A percentile compares a stretch with the other conserved stretches of the same genome.
These are phyloP conservation scores for Spinellus fusiger DNA, from an alignment of 192 early-diverging fungal genomes.

Conservation along the genomic window DNA sequence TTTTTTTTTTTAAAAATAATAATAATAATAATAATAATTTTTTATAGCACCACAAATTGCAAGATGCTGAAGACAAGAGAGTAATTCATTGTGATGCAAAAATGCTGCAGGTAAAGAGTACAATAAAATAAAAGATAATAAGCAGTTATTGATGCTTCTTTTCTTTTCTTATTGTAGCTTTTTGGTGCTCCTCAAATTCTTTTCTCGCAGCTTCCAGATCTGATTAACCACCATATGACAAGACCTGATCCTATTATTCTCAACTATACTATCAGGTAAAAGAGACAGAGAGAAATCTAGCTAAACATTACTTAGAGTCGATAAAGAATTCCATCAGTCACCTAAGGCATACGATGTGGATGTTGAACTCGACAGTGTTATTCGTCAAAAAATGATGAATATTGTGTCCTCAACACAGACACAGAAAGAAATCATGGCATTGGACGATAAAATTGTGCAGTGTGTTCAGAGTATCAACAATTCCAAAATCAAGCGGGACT, in stretches of 20 bases:
- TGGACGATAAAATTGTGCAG: conserved; percentile 67
- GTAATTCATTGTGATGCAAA: conserved; percentile 78
- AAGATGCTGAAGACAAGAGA: conserved; percentile 85
- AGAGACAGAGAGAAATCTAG: not conserved
- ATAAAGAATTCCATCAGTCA: conserved; percentile 70
- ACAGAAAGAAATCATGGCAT: conserved; percentile 35
- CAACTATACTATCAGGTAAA: conserved; percentile 81
- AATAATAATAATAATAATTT: not conserved
- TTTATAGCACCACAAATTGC: conserved; percentile 71
- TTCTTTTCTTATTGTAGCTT: conserved; percentile 39
- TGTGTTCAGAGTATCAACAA: conserved; percentile 83
- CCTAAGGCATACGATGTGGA: conserved; percentile 87
- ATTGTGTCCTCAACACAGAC: conserved; percentile 39
- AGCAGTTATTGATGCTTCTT: not conserved
- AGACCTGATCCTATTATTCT: conserved; percentile 85
- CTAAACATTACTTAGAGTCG: conserved; percentile 37
- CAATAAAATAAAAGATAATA: not conserved
- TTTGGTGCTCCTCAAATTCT: conserved; percentile 60
- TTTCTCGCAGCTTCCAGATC: conserved; percentile 79
- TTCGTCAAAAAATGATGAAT: conserved; percentile 52
- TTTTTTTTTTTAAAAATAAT: not conserved
- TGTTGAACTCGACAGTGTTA: conserved; percentile 78
- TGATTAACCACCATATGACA: conserved; percentile 66
- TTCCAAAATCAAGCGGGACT: conserved; percentile 87
- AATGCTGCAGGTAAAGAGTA: conserved; percentile 50